Evolutionary conservation across 2,329 filamentous ascomycete genomes (phyloP).

Genomic region (Diaporthe eres): DNA sequence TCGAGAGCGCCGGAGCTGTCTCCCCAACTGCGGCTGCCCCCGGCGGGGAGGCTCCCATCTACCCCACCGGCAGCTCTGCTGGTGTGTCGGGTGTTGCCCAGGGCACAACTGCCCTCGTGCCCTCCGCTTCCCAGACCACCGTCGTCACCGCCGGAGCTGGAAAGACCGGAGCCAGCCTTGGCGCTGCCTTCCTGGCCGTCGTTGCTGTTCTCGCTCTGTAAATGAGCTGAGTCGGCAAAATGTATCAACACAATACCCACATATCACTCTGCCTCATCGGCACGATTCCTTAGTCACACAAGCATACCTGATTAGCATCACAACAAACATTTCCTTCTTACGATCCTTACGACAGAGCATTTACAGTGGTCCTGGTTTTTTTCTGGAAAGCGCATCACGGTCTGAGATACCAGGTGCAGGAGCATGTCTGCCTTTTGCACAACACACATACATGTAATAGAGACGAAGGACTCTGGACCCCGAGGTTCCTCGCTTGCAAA

Average conservation of each 20-base stretch:
- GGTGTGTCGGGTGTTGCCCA: constrained; percentile 46
- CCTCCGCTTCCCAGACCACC: constrained; percentile 49
- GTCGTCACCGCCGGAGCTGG: constrained; percentile 51
- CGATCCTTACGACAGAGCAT: constrained; percentile 68
- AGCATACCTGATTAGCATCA: constrained; percentile 32
- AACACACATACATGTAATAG: constrained; percentile 39
- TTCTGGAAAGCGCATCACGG: constrained; percentile 35
- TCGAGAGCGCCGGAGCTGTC: constrained; percentile 44
- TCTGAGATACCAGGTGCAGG: constrained; percentile 32
- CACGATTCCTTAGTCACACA: constrained; percentile 32
- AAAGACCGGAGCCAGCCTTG: constrained; percentile 58
- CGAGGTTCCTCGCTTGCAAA: constrained; percentile 28
- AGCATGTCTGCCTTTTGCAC: constrained; percentile 36
- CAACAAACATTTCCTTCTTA: constrained; percentile 63
- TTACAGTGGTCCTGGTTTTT: constrained; percentile 47
- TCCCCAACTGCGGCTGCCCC: constrained; percentile 45
- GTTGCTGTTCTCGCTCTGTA: constrained; percentile 62
- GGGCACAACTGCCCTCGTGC: constrained; percentile 53
- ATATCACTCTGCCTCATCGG: constrained; percentile 25
- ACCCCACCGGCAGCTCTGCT: constrained; percentile 44
- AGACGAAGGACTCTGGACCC: constrained; percentile 30
- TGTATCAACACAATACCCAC: constrained; percentile 27
- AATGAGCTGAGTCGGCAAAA: constrained; percentile 46
- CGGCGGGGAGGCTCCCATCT: constrained; percentile 44
- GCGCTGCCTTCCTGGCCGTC: constrained; percentile 60